These are phyloP conservation scores for Raddia distichophylla DNA, from an alignment of 176 grass and related monocot genomes.

Conservation along the genomic window DNA sequence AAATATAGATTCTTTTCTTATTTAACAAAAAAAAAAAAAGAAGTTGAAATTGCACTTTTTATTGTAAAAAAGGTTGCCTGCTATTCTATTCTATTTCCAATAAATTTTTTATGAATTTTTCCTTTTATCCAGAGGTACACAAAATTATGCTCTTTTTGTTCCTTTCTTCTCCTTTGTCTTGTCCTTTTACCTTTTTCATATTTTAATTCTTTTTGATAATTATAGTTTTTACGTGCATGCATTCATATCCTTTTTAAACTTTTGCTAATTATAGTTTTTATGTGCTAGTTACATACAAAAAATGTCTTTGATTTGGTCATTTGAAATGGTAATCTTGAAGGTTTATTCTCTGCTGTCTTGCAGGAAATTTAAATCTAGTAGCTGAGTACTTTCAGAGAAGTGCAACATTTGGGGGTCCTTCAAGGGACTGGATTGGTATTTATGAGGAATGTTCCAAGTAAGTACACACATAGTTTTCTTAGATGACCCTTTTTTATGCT, in stretches of 20 bases:
- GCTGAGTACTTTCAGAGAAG: conserved; percentile 96
- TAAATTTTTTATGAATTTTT: conserved; percentile 2
- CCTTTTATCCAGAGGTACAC: conserved; percentile 18
- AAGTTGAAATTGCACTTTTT: conserved; percentile 1
- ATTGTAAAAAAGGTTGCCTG: background rate
- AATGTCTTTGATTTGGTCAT: background rate
- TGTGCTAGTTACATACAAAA: background rate
- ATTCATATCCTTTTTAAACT: background rate
- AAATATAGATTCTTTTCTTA: conserved; percentile 8
- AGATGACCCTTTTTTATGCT: conserved; percentile 12
- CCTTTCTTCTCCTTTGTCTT: background rate
- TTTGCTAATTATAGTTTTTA: too few species aligned
- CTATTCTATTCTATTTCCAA: conserved; percentile 21
- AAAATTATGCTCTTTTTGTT: background rate
- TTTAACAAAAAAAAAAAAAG: conserved; percentile 4
- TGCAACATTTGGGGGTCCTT: conserved; percentile 83
- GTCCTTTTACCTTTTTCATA: background rate
- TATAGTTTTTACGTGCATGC: background rate
- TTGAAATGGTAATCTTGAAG: background rate
- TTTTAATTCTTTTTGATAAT: background rate
- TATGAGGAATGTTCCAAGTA: conserved; percentile 99
- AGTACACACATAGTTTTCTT: conserved; percentile 43
- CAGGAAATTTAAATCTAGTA: conserved; percentile 87
- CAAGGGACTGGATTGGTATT: conserved; percentile 94
- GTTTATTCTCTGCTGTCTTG: conserved; percentile 1